Base-by-base conservation (phyloP, 2,329 filamentous ascomycete species). In the Aspergillus cejpii region DNA sequence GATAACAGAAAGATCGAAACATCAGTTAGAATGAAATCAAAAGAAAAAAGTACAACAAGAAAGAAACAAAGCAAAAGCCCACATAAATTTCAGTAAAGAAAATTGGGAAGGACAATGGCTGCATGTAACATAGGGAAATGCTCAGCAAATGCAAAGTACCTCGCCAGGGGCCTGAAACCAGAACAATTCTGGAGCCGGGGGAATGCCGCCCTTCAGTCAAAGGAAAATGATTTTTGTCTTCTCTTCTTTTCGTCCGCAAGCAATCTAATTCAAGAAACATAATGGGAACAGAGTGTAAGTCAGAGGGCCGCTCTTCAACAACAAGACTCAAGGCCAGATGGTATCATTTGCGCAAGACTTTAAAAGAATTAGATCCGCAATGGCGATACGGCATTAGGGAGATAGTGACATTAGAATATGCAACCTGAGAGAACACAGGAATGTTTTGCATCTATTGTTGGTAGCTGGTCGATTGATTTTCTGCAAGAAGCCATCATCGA, bases 381-480 rank as follows among this genome's bases (percentile, higher is more conserved):
- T 53, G 57, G 57, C 57, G 56, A 59, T 55, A 58, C 45, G 52
- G 48, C 50, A 58, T 58, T 61, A 57, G 55, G 31, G 57, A 59
- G 59, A 62, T 56, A 60, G 63, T 62, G 61, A 53, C 54, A 64
- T 60, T 56, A 61, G 56, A 59, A 56, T 48, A 56, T 53, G 54
- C 50, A 60, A 53, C 49, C 50, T 47, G 48, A 51, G 39, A 45
- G 41, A 49, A 51, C 45, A 39, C 41, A 51, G 50, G 47, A 47
- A 48, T 59, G 44, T 53, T 56, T 46, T 48, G 47, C 46, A 51
- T 61, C 62, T 65, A 65, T 63, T 65, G 63, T 50, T 59, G 55
- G 57, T 64, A 65, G 56, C 55, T 61, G 59, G 56, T 53, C 53
- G 62, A 55, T 61, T 59, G 60, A 50, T 56, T 63, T 60, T 65